Conservation (phyloP, 208 protist genomes). For the Leishmania mexicana region DNA sequence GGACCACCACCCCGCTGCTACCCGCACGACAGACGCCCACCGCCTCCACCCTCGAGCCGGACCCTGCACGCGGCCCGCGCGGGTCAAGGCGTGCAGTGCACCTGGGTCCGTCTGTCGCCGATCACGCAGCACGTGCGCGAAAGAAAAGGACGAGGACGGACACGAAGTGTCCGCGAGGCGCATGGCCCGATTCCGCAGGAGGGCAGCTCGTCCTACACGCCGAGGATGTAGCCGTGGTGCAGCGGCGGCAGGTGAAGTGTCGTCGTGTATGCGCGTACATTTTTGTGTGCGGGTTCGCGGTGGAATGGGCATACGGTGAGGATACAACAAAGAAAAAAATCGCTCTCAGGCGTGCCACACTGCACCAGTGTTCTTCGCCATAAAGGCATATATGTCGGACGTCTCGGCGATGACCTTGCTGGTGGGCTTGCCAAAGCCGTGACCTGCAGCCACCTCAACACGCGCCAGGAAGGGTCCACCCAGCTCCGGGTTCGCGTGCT, state of each 20-base stretch:
- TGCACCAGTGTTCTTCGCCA: slow-evolving; percentile 82
- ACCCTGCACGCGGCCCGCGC: not conserved
- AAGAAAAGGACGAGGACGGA: not conserved
- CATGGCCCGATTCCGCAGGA: not conserved
- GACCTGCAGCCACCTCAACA: slow-evolving; percentile 85
- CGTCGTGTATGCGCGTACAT: no score
- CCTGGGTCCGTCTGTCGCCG: not conserved
- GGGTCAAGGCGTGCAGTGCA: not conserved
- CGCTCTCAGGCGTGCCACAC: slow-evolving; percentile 51
- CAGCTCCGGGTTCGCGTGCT: slow-evolving; percentile 82
- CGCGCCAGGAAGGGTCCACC: slow-evolving; percentile 84
- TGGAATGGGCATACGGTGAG: no score
- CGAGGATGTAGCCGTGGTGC: not conserved
- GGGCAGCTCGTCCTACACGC: not conserved
- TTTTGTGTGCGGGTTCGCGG: no score
- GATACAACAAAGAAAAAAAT: not conserved
- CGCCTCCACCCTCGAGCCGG: not conserved
- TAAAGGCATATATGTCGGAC: slow-evolving; percentile 93
- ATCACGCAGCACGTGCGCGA: not conserved
- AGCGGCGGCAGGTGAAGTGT: not conserved
- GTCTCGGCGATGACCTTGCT: slow-evolving; percentile 89
- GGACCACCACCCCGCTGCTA: not conserved
- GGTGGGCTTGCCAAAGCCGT: slow-evolving; percentile 93
- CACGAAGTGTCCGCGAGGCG: not conserved
- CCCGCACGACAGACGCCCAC: not conserved